phyloP scores from a whole-genome alignment of 2,329 filamentous ascomycete genomes.

The Botrytis galanthina region DNA sequence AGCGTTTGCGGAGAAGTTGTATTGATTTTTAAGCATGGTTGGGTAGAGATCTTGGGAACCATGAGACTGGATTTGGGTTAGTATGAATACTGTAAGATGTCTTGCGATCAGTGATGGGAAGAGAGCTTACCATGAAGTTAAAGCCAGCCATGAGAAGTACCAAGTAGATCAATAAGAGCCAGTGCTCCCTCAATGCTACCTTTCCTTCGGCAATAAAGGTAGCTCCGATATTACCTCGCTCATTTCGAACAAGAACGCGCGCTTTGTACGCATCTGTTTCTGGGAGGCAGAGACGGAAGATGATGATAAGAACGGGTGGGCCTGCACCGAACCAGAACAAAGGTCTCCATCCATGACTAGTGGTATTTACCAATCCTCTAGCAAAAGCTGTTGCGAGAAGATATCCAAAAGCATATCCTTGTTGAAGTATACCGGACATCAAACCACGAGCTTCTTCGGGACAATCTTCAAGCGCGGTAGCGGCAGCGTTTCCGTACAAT shows the following conservation, averaged over 20 bases:
- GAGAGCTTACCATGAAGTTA: conserved; percentile 80
- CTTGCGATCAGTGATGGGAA: conserved; percentile 37
- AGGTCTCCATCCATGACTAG: conserved; percentile 76
- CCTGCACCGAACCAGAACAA: conserved; percentile 87
- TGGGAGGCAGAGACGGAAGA: conserved; percentile 72
- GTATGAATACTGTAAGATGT: neutral
- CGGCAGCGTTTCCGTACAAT: conserved; percentile 73
- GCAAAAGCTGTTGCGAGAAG: conserved; percentile 70
- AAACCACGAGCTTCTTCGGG: conserved; percentile 59
- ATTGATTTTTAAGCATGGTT: conserved; percentile 58
- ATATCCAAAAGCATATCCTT: conserved; percentile 79
- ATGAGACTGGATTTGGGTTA: conserved; percentile 36
- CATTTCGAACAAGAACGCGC: conserved; percentile 61
- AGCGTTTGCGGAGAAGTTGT: conserved; percentile 40
- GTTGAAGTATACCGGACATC: conserved; percentile 79
- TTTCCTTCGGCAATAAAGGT: conserved; percentile 76
- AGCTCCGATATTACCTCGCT: conserved; percentile 57
- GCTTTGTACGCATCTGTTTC: conserved; percentile 74
- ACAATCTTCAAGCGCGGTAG: conserved; percentile 69
- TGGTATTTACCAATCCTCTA: conserved; percentile 70
- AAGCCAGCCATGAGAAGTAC: conserved; percentile 87
- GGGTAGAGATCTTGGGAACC: conserved; percentile 54
- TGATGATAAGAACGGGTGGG: conserved; percentile 76
- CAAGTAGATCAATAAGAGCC: conserved; percentile 76
- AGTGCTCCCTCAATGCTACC: conserved; percentile 74